Conservation (phyloP, 257 asterid genomes). For the Solanum tarijense region DNA sequence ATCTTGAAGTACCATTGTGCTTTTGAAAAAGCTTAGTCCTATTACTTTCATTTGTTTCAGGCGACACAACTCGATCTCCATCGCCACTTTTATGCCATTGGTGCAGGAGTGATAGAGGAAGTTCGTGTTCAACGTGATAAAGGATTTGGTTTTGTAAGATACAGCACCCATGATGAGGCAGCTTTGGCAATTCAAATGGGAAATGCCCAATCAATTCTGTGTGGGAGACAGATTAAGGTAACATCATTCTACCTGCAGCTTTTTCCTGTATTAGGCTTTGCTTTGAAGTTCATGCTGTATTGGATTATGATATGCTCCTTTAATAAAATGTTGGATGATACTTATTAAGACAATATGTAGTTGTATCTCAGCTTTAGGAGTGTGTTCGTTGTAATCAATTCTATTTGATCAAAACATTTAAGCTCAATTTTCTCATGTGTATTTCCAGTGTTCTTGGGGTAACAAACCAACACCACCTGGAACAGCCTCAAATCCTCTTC, state of each 20-base stretch:
- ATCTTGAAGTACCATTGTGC: not conserved
- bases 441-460: slow-evolving; percentile 88
- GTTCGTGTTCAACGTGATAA: slow-evolving; percentile 92
- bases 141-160: slow-evolving; percentile 93
- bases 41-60: slow-evolving; percentile 21
- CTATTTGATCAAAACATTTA: not conserved
- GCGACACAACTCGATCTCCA: slow-evolving; percentile 92
- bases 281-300: not conserved
- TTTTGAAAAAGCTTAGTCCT: not conserved
- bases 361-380: not conserved
- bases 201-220: slow-evolving; percentile 57
- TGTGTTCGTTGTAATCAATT: not conserved
- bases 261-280: not conserved
- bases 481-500: slow-evolving; percentile 82
- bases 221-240: slow-evolving; percentile 85
- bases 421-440: not conserved
- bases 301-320: not conserved
- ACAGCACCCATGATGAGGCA: slow-evolving; percentile 82
- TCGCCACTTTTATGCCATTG: slow-evolving; percentile 78
- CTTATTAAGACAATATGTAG: not conserved
- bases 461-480: slow-evolving; percentile 95
- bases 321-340: not conserved
- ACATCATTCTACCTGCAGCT: slow-evolving; percentile 1
- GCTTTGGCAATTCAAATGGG: slow-evolving; percentile 87
- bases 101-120: slow-evolving; percentile 91